Percentiles rank a stretch among this genome's conserved stretches.
These are phyloP conservation scores for Brasenia schreberi DNA, from an alignment of 164 flowering plant genomes.

Conservation along the genomic window DNA sequence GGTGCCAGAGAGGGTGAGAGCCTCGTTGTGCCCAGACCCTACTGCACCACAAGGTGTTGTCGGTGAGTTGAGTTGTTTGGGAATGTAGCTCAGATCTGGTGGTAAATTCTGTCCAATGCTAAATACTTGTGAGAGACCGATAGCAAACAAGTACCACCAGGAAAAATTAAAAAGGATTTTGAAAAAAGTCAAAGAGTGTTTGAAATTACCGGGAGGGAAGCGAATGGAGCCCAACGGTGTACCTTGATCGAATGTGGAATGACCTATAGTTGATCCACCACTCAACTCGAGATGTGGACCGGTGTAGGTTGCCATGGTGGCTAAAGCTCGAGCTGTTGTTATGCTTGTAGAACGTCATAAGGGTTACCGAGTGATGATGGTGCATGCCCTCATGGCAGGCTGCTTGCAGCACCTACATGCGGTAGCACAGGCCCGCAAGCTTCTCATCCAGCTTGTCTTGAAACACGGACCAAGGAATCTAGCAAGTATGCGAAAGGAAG, in stretches of 20 bases:
- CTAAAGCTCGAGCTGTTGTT: too few relatives aligned
- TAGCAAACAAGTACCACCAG: slow-evolving; percentile 4
- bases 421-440: too few relatives aligned
- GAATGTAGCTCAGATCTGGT: slow-evolving; percentile 4
- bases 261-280: background rate
- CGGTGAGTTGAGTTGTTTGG: slow-evolving; percentile 7
- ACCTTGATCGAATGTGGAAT: background rate
- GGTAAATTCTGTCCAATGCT: slow-evolving; percentile 6
- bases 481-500: too few relatives aligned
- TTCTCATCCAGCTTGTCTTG: too few relatives aligned
- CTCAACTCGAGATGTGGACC: background rate
- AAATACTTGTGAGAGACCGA: slow-evolving; percentile 2
- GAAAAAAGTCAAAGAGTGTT: slow-evolving; percentile 5
- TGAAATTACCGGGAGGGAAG: background rate
- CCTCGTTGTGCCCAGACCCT: slow-evolving; percentile 8
- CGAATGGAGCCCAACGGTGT: background rate
- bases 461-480: too few relatives aligned
- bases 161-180: slow-evolving; percentile 7
- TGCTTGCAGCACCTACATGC: too few relatives aligned
- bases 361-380: too few relatives aligned
- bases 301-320: background rate
- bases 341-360: too few relatives aligned
- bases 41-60: slow-evolving; percentile 4
- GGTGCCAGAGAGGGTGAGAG: slow-evolving; percentile 2
- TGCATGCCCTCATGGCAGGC: too few relatives aligned